Base-by-base conservation (phyloP, 805 yeast genomes). In the Wickerhamomyces strasburgensis region DNA sequence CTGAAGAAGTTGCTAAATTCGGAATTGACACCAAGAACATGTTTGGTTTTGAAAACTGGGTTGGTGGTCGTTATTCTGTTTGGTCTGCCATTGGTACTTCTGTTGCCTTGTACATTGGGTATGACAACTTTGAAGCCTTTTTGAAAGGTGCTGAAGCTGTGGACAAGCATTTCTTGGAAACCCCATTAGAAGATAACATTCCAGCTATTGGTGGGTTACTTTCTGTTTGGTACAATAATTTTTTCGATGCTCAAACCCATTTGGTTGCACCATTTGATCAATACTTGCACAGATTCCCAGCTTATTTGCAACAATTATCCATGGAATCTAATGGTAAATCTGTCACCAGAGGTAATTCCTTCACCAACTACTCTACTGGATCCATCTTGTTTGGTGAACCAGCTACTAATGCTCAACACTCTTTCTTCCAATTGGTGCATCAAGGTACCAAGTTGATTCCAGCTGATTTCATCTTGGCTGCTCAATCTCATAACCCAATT, bases 31-130 rank as follows among this genome's bases (percentile, higher is more conserved):
- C 96, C 61, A 83, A 79, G 64, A 93, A 93, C 75, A 93, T 93
- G 99, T 93, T 93, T 67, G 98, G 95, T 47, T 93, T 93, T 58
- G 96, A 89, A 65, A 82, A 71, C 69, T 93, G 98, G 98, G 99
- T 93, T 48, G 99, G 99, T 60, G 99, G 99, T 61, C 84, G 99
- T 68, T 93, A 93, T 80, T 93, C 98, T n/a, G 98, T 93, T 45
- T 93, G 99, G 99, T 85, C 96, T 29, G 94, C 98, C 47, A 93
- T 93, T 64, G 99, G 99, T 45, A 78, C 93, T 54, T 85, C 96
- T 19, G 90, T 93, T 47, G 95, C 95, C 54, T 68, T 93, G 52
- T 93, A 84, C 78, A 82, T 93, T 62, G 99, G 99, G 49, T 93
- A 62, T 64, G 98, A 93, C 48, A 85, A 88, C 76, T 93, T 93